A percentile compares a stretch with the other conserved stretches of the same genome.
These are phyloP conservation scores for Populus nigra DNA, from an alignment of 345 rosid species.

Conservation along the genomic window DNA sequence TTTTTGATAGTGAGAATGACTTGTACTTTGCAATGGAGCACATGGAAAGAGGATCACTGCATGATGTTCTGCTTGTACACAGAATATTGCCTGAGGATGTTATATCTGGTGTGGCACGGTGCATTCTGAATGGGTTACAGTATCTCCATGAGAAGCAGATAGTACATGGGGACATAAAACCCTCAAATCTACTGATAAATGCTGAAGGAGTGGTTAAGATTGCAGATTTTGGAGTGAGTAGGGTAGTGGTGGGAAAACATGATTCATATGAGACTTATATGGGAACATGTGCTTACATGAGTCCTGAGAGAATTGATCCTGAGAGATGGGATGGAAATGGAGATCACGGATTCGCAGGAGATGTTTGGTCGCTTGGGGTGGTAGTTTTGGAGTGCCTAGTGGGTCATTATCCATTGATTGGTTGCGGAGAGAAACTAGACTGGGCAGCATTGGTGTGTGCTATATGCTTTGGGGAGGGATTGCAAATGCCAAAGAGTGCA, in stretches of 20 bases:
- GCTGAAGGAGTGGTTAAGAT: slow-evolving; percentile 51
- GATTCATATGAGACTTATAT: slow-evolving; percentile 19
- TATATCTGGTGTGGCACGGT: slow-evolving; percentile 36
- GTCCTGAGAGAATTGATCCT: slow-evolving; percentile 63
- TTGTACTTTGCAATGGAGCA: slow-evolving; percentile 62
- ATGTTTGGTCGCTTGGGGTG: slow-evolving; percentile 66
- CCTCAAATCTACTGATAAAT: slow-evolving; percentile 58
- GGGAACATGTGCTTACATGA: slow-evolving; percentile 77
- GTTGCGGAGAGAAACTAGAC: slow-evolving; percentile 51
- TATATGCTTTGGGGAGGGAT: slow-evolving; percentile 46
- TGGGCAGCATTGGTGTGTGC: slow-evolving; percentile 59
- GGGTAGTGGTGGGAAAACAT: slow-evolving; percentile 26
- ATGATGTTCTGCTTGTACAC: slow-evolving; percentile 27
- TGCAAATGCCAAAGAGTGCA: slow-evolving; percentile 46
- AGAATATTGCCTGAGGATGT: slow-evolving; percentile 29
- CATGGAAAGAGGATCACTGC: slow-evolving; percentile 57
- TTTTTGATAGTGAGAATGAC: slow-evolving; percentile 36
- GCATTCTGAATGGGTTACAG: slow-evolving; percentile 44
- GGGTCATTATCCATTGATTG: slow-evolving; percentile 59
- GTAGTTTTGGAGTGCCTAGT: slow-evolving; percentile 56
- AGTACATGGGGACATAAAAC: slow-evolving; percentile 68
- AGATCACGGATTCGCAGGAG: slow-evolving; percentile 48
- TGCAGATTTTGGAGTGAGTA: slow-evolving; percentile 69
- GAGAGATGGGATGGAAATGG: slow-evolving; percentile 45
- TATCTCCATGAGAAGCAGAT: slow-evolving; percentile 52